Evolutionary conservation across 176 grass and related monocot genomes (phyloP), one percentile per base, ranked within the genome.

Genomic region (Avena eriantha): DNA sequence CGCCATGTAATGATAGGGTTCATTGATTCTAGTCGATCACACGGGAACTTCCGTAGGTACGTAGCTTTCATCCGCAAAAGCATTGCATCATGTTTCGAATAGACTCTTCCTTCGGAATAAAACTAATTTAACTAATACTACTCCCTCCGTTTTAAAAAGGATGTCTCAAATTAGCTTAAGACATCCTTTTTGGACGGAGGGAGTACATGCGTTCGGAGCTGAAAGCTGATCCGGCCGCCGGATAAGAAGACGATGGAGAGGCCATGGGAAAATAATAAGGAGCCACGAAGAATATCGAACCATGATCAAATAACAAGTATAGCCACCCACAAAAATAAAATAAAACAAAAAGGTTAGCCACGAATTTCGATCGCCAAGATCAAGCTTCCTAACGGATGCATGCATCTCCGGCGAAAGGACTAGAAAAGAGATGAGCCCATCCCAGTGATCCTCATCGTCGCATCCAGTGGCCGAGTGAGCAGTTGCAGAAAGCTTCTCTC

Each of bases 1-100:
- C n/a, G n/a, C n/a, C n/a, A n/a, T n/a, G 29, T 29, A 58, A 58
- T 79, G 19, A 59, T 79, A 43, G 69, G 35, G 50, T 74, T 84
- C 83, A 56, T 68, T 68, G 39, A 77, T 78, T 68, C 45, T 5
- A 26, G 45, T 41, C 39, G 7, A 41, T 7, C 29, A 29, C 29
- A 29, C 6, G 39, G 39, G 0, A 41, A 1, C 39, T 41, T 41
- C 39, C 39, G 39, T 41, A 41, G 5, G 39, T 41, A 8, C 39
- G 39, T 41, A 41, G 39, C 39, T 41, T 41, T 41, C 5, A 41
- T 41, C 39, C 6, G 6, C 39, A 41, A 41, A 41, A 41, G 39
- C 39, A 41, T 6, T 8, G 39, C 39, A 41, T 41, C 39, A 7
- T 41, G 39, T 41, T 41, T 41, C 39, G 39, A 41, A 41, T 41